phyloP scores from a whole-genome alignment of 345 rosid genomes.

The Xanthoceras sorbifolium region DNA sequence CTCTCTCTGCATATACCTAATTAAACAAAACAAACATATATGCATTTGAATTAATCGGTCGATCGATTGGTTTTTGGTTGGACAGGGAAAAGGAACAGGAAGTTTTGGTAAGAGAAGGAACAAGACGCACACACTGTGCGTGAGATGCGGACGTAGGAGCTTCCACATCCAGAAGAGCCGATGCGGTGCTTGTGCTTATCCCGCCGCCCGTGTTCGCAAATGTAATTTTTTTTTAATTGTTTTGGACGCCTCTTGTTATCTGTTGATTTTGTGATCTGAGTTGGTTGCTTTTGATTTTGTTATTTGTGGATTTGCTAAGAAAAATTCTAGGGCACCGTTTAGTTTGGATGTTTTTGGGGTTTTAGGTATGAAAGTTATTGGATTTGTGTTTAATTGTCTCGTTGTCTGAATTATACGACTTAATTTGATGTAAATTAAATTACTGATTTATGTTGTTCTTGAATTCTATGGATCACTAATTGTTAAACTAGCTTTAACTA shows the following conservation, averaged over 20 bases:
- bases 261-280: background rate
- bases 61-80: conserved; percentile 4
- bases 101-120: conserved; percentile 83
- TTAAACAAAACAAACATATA: too few species aligned
- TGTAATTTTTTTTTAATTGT: conserved; percentile 30
- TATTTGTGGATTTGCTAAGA: background rate
- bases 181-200: conserved; percentile 74
- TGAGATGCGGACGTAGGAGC: conserved; percentile 83
- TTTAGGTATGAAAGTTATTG: background rate
- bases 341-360: background rate
- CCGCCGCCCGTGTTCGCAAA: conserved; percentile 63
- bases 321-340: background rate
- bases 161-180: conserved; percentile 87
- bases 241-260: background rate
- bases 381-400: background rate
- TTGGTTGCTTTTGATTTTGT: background rate
- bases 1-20: too few species aligned
- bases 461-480: background rate
- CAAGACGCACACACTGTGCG: conserved; percentile 83
- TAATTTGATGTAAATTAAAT: too few species aligned
- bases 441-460: background rate
- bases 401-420: background rate
- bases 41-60: background rate
- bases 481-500: background rate
- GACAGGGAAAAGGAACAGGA: conserved; percentile 78